Conservation (phyloP, 148 eudicot genomes). For the Chenopodium formosanum region DNA sequence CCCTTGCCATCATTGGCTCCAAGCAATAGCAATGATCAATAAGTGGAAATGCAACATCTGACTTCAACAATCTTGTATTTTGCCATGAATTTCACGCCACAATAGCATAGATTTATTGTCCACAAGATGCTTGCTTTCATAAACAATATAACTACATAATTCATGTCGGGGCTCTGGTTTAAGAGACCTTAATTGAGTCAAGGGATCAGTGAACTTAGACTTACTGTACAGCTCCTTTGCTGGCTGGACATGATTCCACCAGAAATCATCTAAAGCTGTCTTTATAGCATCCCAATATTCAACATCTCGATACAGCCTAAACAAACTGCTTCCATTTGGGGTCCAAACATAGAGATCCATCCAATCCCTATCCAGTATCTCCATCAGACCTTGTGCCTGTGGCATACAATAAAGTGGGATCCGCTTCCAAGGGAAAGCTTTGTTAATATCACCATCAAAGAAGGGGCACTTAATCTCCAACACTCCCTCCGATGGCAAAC, state of each 20-base stretch:
- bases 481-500: constrained; percentile 54
- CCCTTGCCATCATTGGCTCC: background rate
- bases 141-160: constrained; percentile 38
- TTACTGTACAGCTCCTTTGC: constrained; percentile 52
- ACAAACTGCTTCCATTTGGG: constrained; percentile 68
- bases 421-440: constrained; percentile 54
- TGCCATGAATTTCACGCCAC: constrained; percentile 57
- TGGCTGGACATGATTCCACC: constrained; percentile 86
- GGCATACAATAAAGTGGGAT: constrained; percentile 66
- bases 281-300: constrained; percentile 66
- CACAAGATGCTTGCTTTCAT: constrained; percentile 50
- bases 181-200: constrained; percentile 38
- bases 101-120: constrained; percentile 47
- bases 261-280: constrained; percentile 70
- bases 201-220: constrained; percentile 46
- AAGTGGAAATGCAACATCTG: background rate
- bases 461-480: constrained; percentile 80
- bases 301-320: constrained; percentile 56
- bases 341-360: constrained; percentile 89
- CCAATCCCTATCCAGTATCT: constrained; percentile 79
- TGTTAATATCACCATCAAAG: constrained; percentile 54
- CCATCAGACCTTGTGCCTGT: constrained; percentile 91
- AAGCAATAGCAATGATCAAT: background rate
- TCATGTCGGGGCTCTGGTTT: constrained; percentile 71
- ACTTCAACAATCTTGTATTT: constrained; percentile 31